These are phyloP conservation scores for Eutrema yunnanense DNA, from an alignment of 345 rosid species.

Conservation along the genomic window DNA sequence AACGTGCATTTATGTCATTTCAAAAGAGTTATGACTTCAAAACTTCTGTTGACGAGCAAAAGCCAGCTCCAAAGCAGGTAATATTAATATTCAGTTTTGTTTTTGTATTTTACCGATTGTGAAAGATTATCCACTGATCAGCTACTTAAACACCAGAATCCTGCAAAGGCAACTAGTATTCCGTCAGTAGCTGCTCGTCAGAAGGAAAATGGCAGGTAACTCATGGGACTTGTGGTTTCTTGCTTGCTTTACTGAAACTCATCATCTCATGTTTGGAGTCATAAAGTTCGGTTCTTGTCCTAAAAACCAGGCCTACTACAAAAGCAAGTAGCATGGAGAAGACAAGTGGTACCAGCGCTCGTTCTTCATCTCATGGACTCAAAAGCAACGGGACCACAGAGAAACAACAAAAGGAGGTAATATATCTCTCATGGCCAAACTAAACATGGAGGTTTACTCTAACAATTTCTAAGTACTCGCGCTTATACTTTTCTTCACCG, in stretches of 20 bases:
- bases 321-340: conserved; percentile 22
- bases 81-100: neutral
- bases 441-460: neutral
- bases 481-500: neutral
- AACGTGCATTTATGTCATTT: conserved; percentile 76
- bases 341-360: neutral
- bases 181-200: conserved; percentile 33
- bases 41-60: conserved; percentile 38
- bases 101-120: neutral
- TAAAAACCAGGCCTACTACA: conserved; percentile 12
- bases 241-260: neutral
- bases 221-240: conserved; percentile 5
- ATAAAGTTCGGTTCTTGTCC: neutral
- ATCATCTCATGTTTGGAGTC: neutral
- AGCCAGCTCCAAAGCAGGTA: conserved; percentile 56
- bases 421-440: neutral
- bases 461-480: neutral
- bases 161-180: conserved; percentile 36
- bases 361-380: conserved; percentile 7
- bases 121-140: neutral
- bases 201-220: conserved; percentile 66
- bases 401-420: conserved; percentile 27
- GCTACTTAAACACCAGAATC: neutral
- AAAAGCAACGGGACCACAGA: conserved; percentile 6
- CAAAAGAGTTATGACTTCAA: conserved; percentile 46